A percentile compares a stretch with the other conserved stretches of the same genome.
These are phyloP conservation scores for Chenopodium album DNA, from an alignment of 148 eudicot species.

Conservation along the genomic window DNA sequence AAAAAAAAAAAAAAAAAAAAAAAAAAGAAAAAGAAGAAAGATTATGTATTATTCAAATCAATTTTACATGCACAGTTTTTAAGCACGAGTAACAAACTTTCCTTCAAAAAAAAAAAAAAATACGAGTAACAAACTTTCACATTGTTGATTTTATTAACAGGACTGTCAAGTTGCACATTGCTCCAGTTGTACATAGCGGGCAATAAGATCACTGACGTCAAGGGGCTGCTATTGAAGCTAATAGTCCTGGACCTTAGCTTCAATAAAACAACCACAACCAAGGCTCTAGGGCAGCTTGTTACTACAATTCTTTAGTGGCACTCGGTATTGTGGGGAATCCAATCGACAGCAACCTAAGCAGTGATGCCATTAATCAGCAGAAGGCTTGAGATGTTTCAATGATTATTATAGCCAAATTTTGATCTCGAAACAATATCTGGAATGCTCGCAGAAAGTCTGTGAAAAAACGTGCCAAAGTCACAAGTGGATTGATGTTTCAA, in stretches of 20 bases:
- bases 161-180: constrained; percentile 66
- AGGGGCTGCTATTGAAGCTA: constrained; percentile 83
- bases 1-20: too few species aligned
- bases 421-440: constrained; percentile 44
- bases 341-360: constrained; percentile 60
- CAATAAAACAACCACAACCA: constrained; percentile 78
- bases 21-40: too few species aligned
- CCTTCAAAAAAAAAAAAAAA: too few species aligned
- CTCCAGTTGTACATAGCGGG: constrained; percentile 81
- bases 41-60: too few species aligned
- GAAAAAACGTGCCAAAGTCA: constrained; percentile 38
- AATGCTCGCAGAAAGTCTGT: constrained; percentile 40
- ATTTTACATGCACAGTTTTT: too few species aligned
- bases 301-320: constrained; percentile 72
- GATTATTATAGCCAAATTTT: constrained; percentile 62
- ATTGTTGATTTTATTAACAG: constrained; percentile 32
- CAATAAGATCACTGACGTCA: constrained; percentile 79
- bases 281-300: constrained; percentile 81
- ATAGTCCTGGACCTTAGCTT: constrained; percentile 74
- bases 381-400: constrained; percentile 70
- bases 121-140: too few species aligned
- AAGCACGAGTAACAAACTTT: too few species aligned
- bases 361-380: constrained; percentile 72
- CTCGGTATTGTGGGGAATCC: constrained; percentile 77
- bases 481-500: constrained; percentile 30